Evolutionary conservation across 2,329 filamentous ascomycete species (phyloP).

Genomic region (Penicillium sp.): DNA sequence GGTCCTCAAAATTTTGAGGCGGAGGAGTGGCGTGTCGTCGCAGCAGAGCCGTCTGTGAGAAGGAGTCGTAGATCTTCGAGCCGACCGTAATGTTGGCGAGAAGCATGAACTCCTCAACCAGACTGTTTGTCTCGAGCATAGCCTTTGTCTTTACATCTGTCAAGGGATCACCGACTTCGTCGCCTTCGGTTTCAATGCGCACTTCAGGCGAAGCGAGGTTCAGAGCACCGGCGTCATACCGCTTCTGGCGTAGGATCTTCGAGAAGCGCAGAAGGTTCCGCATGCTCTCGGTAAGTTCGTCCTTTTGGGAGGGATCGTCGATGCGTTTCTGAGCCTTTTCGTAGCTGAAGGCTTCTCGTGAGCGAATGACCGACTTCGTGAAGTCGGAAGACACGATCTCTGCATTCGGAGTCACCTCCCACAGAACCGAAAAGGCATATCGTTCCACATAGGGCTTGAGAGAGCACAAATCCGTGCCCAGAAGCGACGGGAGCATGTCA

Average conservation of each 20-base stretch:
- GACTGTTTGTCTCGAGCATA: slow-evolving; percentile 89
- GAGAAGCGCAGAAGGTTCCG: slow-evolving; percentile 81
- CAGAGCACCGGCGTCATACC: slow-evolving; percentile 91
- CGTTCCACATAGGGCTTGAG: slow-evolving; percentile 97
- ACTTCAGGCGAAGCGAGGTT: slow-evolving; percentile 98
- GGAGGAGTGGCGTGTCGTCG: slow-evolving; percentile 89
- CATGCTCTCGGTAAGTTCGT: slow-evolving; percentile 88
- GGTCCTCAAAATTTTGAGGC: slow-evolving; percentile 93
- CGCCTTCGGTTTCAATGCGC: slow-evolving; percentile 88
- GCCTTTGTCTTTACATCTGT: slow-evolving; percentile 90
- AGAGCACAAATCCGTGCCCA: slow-evolving; percentile 94
- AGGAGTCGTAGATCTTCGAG: slow-evolving; percentile 81
- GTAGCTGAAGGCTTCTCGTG: slow-evolving; percentile 95
- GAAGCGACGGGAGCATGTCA: slow-evolving; percentile 95
- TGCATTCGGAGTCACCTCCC: slow-evolving; percentile 83
- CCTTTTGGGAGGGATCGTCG: slow-evolving; percentile 80
- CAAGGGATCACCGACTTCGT: slow-evolving; percentile 92
- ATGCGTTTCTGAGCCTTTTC: slow-evolving; percentile 93
- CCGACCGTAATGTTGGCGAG: slow-evolving; percentile 96
- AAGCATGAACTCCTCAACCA: slow-evolving; percentile 99
- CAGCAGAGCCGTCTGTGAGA: slow-evolving; percentile 91
- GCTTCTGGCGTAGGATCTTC: slow-evolving; percentile 89
- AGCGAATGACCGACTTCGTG: slow-evolving; percentile 97
- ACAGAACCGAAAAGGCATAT: slow-evolving; percentile 78
- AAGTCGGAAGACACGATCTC: slow-evolving; percentile 83